phyloP scores from a whole-genome alignment of 225 moss, liverwort and hornwort species.

The Lunularia cruciata region DNA sequence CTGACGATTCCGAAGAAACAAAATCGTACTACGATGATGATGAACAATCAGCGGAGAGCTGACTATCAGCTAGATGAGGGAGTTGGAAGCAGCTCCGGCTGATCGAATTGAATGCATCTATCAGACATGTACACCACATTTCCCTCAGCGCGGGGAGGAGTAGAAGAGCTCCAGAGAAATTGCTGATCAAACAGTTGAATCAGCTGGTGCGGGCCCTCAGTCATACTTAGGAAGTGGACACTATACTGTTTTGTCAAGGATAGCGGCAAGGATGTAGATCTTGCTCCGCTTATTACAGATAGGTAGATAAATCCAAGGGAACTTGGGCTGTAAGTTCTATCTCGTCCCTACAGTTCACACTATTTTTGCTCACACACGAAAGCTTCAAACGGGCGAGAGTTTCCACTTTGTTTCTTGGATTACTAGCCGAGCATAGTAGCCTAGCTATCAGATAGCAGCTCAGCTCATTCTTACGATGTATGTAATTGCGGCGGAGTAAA shows the following conservation, averaged over 20 bases:
- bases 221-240: slow-evolving; percentile 20
- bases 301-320: slow-evolving; percentile 14
- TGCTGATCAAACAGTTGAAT: background rate
- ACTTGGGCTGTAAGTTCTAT: slow-evolving; percentile 7
- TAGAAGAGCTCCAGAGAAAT: slow-evolving; percentile 11
- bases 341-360: slow-evolving; percentile 14
- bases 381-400: slow-evolving; percentile 19
- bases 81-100: background rate
- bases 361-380: slow-evolving; percentile 16
- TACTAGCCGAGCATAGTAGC: background rate
- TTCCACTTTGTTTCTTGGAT: background rate
- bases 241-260: slow-evolving; percentile 20
- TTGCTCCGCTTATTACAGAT: slow-evolving; percentile 3
- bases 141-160: slow-evolving; percentile 15
- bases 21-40: slow-evolving; percentile 26
- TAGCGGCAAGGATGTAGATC: slow-evolving; percentile 3
- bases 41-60: slow-evolving; percentile 26
- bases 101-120: slow-evolving; percentile 4
- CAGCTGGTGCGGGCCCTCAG: slow-evolving; percentile 17
- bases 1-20: slow-evolving; percentile 21
- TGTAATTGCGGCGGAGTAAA: slow-evolving; percentile 21
- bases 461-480: slow-evolving; percentile 11
- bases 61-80: slow-evolving; percentile 12
- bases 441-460: slow-evolving; percentile 5
- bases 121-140: slow-evolving; percentile 1